These are phyloP conservation scores for Endocalyx cinctus DNA, from an alignment of 2,329 filamentous ascomycete species.

Conservation along the genomic window DNA sequence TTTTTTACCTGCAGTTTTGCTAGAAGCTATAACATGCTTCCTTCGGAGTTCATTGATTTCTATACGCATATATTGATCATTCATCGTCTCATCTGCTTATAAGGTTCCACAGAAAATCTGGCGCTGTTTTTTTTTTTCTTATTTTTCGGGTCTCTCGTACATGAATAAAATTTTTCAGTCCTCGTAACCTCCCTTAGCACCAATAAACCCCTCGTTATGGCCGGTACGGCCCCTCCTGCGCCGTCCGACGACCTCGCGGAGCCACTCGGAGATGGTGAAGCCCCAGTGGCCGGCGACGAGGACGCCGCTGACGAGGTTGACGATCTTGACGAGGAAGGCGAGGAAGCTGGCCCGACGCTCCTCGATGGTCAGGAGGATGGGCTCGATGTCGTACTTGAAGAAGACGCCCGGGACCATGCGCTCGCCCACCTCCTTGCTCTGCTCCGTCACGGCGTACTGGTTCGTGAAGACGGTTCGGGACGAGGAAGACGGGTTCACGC, in stretches of 20 bases:
- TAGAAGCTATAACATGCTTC: too few relatives aligned
- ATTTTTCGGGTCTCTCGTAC: not conserved
- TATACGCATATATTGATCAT: too few relatives aligned
- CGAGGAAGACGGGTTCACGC: constrained; percentile 43
- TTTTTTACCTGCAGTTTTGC: too few relatives aligned
- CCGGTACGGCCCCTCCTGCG: constrained; percentile 41
- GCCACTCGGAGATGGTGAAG: constrained; percentile 80
- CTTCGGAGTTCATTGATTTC: too few relatives aligned
- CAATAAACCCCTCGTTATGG: constrained; percentile 46
- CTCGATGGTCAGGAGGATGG: constrained; percentile 79
- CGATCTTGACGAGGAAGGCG: constrained; percentile 70
- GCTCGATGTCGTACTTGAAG: constrained; percentile 99
- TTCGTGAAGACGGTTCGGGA: constrained; percentile 77
- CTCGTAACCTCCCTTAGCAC: constrained; percentile 35
- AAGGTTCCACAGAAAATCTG: not conserved
- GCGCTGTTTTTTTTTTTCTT: not conserved
- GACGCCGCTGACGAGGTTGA: constrained; percentile 88
- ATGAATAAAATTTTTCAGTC: constrained; percentile 16
- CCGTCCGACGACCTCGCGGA: constrained; percentile 48
- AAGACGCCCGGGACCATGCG: constrained; percentile 81
- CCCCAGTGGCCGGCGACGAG: constrained; percentile 92
- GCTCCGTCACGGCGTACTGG: constrained; percentile 95
- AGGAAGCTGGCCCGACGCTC: constrained; percentile 76
- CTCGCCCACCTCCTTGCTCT: constrained; percentile 67
- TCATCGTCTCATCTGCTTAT: too few relatives aligned